Conservation (phyloP, 495 filamentous ascomycete genomes). For the Collariella sp. region DNA sequence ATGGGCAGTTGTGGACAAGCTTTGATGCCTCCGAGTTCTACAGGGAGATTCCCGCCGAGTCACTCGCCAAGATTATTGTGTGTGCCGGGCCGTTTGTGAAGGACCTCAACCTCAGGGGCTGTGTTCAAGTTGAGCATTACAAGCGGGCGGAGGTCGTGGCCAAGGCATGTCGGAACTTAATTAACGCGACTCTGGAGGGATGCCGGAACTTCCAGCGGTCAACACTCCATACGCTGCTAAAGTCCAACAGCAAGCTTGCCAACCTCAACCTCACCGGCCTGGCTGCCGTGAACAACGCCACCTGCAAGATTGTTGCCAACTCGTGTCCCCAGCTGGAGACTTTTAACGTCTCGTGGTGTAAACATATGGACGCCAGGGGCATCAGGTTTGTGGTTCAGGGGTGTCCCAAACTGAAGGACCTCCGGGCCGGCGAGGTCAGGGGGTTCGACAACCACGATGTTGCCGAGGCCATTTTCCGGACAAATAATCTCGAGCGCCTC, state of each 20-base stretch:
- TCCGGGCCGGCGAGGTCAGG: constrained; percentile 71
- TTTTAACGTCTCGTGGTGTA: constrained; percentile 89
- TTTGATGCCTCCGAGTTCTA: constrained; percentile 86
- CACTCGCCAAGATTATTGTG: constrained; percentile 76
- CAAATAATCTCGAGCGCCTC: constrained; percentile 73
- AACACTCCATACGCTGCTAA: constrained; percentile 71
- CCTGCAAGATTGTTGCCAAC: constrained; percentile 79
- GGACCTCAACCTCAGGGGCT: constrained; percentile 67
- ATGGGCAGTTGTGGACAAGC: constrained; percentile 84
- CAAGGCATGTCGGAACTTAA: constrained; percentile 74
- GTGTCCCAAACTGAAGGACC: constrained; percentile 65
- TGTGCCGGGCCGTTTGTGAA: constrained; percentile 80
- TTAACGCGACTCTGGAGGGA: constrained; percentile 79
- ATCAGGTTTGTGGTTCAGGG: constrained; percentile 60
- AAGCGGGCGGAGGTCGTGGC: constrained; percentile 68
- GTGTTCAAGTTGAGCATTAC: constrained; percentile 61
- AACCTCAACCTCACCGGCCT: constrained; percentile 82
- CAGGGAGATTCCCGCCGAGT: constrained; percentile 70
- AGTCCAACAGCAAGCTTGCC: constrained; percentile 64
- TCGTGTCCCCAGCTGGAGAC: constrained; percentile 72
- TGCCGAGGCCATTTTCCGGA: constrained; percentile 60
- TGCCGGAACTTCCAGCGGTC: constrained; percentile 71
- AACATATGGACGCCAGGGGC: constrained; percentile 74
- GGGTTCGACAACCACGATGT: constrained; percentile 68
- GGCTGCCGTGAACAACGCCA: constrained; percentile 67